These are phyloP conservation scores for Artemisia annua DNA, from an alignment of 129 eudicot species.

Conservation along the genomic window DNA sequence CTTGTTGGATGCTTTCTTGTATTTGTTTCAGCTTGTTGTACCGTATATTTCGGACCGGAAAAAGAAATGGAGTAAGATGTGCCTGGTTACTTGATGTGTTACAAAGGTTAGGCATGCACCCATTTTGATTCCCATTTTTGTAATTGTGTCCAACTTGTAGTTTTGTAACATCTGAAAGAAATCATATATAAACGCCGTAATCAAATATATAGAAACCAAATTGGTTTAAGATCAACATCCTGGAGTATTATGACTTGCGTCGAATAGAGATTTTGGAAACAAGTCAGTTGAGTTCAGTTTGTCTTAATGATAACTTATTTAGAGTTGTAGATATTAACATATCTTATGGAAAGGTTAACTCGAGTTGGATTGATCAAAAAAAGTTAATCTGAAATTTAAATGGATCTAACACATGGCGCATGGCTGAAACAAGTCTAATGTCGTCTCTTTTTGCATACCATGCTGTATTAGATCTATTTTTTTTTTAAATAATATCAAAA, in stretches of 20 bases:
- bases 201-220: slow-evolving; percentile 23
- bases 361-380: too few species aligned
- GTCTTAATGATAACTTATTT: too few species aligned
- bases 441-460: too few species aligned
- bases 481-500: too few species aligned
- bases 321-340: too few species aligned
- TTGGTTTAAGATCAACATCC: slow-evolving; percentile 16
- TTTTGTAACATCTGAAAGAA: slow-evolving; percentile 12
- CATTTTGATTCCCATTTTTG: slow-evolving; percentile 19
- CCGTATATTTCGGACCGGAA: slow-evolving; percentile 58
- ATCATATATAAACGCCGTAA: slow-evolving; percentile 8
- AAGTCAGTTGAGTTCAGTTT: too few species aligned
- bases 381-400: too few species aligned
- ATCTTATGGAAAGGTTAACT: too few species aligned
- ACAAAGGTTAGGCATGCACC: slow-evolving; percentile 31
- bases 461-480: too few species aligned
- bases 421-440: too few species aligned
- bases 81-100: slow-evolving; percentile 22
- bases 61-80: slow-evolving; percentile 51
- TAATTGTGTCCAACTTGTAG: slow-evolving; percentile 19
- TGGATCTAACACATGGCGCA: too few species aligned
- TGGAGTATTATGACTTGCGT: slow-evolving; percentile 3
- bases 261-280: background rate
- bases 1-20: slow-evolving; percentile 59
- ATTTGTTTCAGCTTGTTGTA: slow-evolving; percentile 47